Conservation (phyloP, 1,284 basidiomycete genomes). For the Phaffia rhodozyma region DNA sequence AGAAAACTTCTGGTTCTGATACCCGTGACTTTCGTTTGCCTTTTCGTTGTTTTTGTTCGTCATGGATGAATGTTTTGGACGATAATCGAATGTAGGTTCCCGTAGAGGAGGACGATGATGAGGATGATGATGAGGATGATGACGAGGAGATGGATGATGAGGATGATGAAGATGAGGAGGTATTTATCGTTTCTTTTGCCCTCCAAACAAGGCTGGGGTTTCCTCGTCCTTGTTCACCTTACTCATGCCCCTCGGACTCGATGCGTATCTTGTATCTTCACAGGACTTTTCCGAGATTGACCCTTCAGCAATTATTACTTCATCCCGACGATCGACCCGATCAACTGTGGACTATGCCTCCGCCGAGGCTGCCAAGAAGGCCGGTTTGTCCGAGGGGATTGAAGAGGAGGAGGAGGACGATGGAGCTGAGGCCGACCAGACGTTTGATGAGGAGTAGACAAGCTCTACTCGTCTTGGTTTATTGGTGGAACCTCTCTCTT, state of each 20-base stretch:
- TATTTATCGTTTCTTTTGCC: not conserved
- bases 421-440: constrained; percentile 13
- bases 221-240: not conserved
- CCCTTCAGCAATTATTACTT: constrained; percentile 6
- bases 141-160: constrained; percentile 11
- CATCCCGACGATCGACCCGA: constrained; percentile 13
- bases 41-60: not conserved
- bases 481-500: not conserved
- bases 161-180: constrained; percentile 12
- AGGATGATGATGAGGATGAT: constrained; percentile 14
- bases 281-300: constrained; percentile 10
- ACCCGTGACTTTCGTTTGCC: not conserved
- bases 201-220: not conserved
- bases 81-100: constrained; percentile 13
- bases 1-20: not conserved
- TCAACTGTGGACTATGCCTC: constrained; percentile 14
- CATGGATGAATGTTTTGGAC: not conserved
- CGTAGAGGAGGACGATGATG: constrained; percentile 12
- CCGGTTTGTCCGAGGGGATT: constrained; percentile 3
- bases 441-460: constrained; percentile 3
- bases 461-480: not conserved
- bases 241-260: not conserved
- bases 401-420: constrained; percentile 12
- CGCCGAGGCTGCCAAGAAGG: constrained; percentile 13
- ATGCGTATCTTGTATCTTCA: not conserved